Conservation (phyloP, 2,329 filamentous ascomycete genomes). For the Arthrobotrys musiformis region DNA sequence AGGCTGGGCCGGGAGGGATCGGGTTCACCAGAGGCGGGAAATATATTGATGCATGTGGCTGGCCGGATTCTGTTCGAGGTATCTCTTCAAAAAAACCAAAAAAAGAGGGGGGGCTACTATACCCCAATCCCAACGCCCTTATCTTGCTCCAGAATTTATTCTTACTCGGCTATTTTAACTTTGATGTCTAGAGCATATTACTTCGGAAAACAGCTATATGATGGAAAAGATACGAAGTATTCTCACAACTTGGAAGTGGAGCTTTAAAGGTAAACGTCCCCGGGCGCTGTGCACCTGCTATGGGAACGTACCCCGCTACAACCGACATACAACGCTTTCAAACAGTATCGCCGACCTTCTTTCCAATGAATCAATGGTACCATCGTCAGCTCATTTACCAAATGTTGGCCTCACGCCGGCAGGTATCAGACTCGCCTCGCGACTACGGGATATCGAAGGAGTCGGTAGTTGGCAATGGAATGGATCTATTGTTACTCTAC, state of each 20-base stretch:
- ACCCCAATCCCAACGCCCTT: background rate
- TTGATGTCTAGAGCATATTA: constrained; percentile 22
- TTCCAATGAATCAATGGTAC: background rate
- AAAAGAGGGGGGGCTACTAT: no score
- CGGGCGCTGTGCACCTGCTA: constrained; percentile 29
- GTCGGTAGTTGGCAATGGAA: constrained; percentile 25
- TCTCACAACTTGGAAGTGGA: constrained; percentile 30
- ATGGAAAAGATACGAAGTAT: background rate
- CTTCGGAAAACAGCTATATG: constrained; percentile 6
- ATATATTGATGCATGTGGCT: background rate
- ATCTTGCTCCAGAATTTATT: no score
- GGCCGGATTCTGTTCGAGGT: constrained; percentile 39
- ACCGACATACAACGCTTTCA: constrained; percentile 27
- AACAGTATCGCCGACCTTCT: constrained; percentile 32
- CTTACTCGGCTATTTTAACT: background rate
- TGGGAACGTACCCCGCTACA: constrained; percentile 15
- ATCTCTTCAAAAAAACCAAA: background rate
- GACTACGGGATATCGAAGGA: background rate
- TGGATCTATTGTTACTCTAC: constrained; percentile 25
- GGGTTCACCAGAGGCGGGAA: constrained; percentile 11
- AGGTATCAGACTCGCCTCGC: background rate
- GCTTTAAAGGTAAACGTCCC: constrained; percentile 23
- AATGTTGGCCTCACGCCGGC: background rate
- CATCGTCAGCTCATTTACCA: background rate
- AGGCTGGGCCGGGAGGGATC: background rate